These are phyloP conservation scores for Capsella bursapastoris DNA, from an alignment of 345 rosid genomes.

Conservation along the genomic window DNA sequence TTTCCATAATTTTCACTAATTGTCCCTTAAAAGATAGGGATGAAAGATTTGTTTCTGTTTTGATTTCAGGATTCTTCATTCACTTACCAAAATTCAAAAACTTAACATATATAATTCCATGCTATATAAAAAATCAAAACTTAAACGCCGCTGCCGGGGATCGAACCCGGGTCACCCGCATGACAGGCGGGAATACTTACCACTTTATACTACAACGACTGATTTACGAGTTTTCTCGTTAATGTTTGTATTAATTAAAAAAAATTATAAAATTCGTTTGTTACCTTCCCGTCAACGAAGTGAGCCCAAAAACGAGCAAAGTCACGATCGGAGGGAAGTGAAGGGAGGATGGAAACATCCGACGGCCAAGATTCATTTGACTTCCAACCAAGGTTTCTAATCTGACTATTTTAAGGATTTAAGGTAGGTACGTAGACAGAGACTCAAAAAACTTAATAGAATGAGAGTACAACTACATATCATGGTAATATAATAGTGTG, in stretches of 20 bases:
- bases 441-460: too few relatives aligned
- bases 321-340: constrained; percentile 62
- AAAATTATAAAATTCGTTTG: background rate
- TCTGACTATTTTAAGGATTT: too few relatives aligned
- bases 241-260: too few relatives aligned
- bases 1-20: background rate
- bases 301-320: constrained; percentile 74
- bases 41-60: background rate
- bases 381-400: too few relatives aligned
- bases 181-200: constrained; percentile 90
- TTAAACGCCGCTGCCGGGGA: constrained; percentile 80
- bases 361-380: constrained; percentile 61
- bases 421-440: too few relatives aligned
- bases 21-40: background rate
- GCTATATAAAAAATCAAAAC: background rate
- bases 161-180: constrained; percentile 97
- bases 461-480: too few relatives aligned
- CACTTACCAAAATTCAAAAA: background rate
- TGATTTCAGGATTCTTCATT: background rate
- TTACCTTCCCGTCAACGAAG: constrained; percentile 68
- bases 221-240: too few relatives aligned
- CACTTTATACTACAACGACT: constrained; percentile 44
- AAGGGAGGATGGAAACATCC: constrained; percentile 52
- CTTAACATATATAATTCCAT: background rate
- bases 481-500: too few relatives aligned